Percentiles rank a stretch among this genome's conserved stretches.
Conservation (phyloP, 305 asterid genomes). For the Fraxinus ornus region DNA sequence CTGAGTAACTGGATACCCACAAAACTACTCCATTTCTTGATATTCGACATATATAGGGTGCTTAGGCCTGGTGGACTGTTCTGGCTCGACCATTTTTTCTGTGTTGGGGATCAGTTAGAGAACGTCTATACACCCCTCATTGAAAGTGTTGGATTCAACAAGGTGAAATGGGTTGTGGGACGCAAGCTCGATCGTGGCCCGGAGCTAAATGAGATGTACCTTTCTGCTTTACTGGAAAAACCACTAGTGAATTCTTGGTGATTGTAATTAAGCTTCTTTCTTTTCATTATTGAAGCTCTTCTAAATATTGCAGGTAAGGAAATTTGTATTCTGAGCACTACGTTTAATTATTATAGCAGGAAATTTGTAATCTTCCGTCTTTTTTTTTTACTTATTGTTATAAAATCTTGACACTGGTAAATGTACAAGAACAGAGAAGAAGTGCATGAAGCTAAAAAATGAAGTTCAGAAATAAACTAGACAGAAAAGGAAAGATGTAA, state of each 20-base stretch:
- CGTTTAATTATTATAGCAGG: not conserved
- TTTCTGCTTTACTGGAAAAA: constrained; percentile 61
- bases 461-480: not conserved
- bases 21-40: constrained; percentile 49
- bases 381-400: not conserved
- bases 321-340: not conserved
- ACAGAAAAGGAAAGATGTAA: not conserved
- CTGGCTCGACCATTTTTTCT: constrained; percentile 74
- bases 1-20: constrained; percentile 65
- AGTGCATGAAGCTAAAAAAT: not conserved
- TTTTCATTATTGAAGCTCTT: not conserved
- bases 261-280: constrained; percentile 10
- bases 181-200: constrained; percentile 54
- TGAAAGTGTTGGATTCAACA: constrained; percentile 55
- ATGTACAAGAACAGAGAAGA: not conserved
- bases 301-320: not conserved
- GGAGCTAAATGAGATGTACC: constrained; percentile 58
- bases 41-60: constrained; percentile 63
- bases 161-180: constrained; percentile 53
- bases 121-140: constrained; percentile 53
- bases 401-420: not conserved
- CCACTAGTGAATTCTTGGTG: constrained; percentile 62
- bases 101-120: constrained; percentile 52
- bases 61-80: constrained; percentile 71
- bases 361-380: not conserved